phyloP scores from a whole-genome alignment of 2,329 filamentous ascomycete genomes.

The Phyllosticta citribraziliensis region DNA sequence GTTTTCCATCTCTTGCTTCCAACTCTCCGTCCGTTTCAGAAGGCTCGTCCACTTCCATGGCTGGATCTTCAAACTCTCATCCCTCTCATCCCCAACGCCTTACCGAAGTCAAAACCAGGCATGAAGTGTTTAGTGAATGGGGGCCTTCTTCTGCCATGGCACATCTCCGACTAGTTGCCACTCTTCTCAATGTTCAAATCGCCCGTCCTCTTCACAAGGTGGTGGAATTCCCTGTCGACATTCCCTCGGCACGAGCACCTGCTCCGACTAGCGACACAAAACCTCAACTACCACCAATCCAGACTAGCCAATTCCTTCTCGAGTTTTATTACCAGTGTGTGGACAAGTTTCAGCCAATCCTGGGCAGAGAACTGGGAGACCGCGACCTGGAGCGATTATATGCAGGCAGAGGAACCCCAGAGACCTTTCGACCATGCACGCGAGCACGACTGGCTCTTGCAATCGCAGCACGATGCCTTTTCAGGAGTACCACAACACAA shows the following conservation, averaged over 20 bases:
- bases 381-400: slow-evolving; percentile 5
- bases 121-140: slow-evolving; percentile 6
- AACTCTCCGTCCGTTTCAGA: slow-evolving; percentile 2
- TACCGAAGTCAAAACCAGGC: neutral
- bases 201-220: slow-evolving; percentile 4
- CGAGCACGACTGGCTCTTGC: slow-evolving; percentile 3
- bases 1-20: neutral
- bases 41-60: neutral
- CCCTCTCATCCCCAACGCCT: neutral
- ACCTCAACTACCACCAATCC: neutral
- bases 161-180: slow-evolving; percentile 7
- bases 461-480: slow-evolving; percentile 1
- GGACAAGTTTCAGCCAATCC: neutral
- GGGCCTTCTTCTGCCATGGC: slow-evolving; percentile 4
- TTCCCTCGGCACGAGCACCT: neutral
- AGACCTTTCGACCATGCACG: slow-evolving; percentile 6
- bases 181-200: slow-evolving; percentile 5
- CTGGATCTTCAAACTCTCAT: neutral
- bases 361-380: slow-evolving; percentile 5
- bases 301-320: slow-evolving; percentile 2
- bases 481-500: slow-evolving; percentile 8
- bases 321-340: slow-evolving; percentile 11
- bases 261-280: neutral
- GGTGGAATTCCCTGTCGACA: slow-evolving; percentile 4
- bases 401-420: neutral